Evolutionary conservation across 371 early-diverging fungal species (phyloP), one percentile per base, ranked within the genome.

Genomic region (Mortierella sp.): DNA sequence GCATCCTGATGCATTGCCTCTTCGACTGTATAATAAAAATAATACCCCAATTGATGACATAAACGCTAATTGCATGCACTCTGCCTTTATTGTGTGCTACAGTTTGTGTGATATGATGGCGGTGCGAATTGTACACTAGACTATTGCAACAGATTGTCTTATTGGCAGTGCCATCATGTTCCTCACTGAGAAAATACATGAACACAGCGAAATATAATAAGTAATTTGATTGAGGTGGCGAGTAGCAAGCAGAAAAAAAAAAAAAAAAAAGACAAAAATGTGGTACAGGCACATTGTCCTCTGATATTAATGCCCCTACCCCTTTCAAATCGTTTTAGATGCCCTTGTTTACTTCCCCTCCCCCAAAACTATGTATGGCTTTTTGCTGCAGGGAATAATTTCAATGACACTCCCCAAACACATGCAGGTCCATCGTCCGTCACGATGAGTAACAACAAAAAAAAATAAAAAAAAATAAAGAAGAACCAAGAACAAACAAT

Each of bases 401-500:
- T 28, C 30, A 28, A 55, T 16, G 16, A 55, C 18, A 55, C 55
- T 30, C 30, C 54, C 55, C 28, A 55, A 55, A 28, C 55, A 55
- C 28, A 55, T 55, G 55, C 30, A 55, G 30, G 55, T 55, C 28
- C 55, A 52, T 55, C 12, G 11, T 55, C 28, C 55, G 55, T 55
- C 55, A 55, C 18, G 55, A 55, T 55, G 55, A 55, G 55, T 55
- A 55, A 55, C 55, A 24, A 35, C 35, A 35, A 47, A 55, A 55
- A 55, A 28, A 55, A 55, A 52, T n/a, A 2, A 22, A 24, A 52
- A 28, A 28, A 30, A 26, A 55, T 28, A 24, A 28, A 55, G 11
- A n/a, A n/a, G n/a, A n/a, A n/a, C n/a, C n/a, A n/a, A n/a, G n/a
- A n/a, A 49, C 49, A 49, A 43, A 51, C 4, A 51, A n/a, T 18